phyloP scores from a whole-genome alignment of 2,329 filamentous ascomycete genomes.

The Thelonectria blattea region DNA sequence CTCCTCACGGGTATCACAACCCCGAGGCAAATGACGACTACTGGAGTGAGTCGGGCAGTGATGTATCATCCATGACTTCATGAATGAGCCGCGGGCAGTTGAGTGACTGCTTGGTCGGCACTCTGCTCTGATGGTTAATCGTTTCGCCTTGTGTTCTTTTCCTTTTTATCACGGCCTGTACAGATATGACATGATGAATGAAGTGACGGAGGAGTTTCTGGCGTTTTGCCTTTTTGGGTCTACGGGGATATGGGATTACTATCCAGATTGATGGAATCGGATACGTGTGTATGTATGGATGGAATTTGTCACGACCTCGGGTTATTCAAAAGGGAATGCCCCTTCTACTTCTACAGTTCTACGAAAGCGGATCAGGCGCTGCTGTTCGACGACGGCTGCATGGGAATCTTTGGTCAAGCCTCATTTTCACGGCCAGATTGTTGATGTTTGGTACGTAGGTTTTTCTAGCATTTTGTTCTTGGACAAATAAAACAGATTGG shows the following conservation, averaged over 20 bases:
- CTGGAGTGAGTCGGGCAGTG: slow-evolving; percentile 12
- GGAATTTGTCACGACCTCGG: slow-evolving; percentile 20
- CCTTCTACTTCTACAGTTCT: background rate
- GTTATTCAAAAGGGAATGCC: background rate
- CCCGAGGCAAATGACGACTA: slow-evolving; percentile 18
- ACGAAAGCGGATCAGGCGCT: slow-evolving; percentile 18
- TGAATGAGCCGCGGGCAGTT: background rate
- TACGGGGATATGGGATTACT: background rate
- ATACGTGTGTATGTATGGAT: background rate
- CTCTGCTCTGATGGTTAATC: slow-evolving; percentile 8
- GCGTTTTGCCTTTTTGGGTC: slow-evolving; percentile 17
- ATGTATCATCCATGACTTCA: background rate
- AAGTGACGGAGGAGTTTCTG: slow-evolving; percentile 21
- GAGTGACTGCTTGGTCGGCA: background rate
- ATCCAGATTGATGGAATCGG: slow-evolving; percentile 1
- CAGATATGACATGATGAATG: slow-evolving; percentile 20
- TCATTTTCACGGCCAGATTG: slow-evolving; percentile 9
- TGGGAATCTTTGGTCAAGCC: background rate
- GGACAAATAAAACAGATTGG: background rate
- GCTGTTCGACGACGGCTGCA: background rate
- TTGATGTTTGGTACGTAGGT: too few relatives aligned
- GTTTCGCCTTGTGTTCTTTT: background rate
- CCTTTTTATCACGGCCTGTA: slow-evolving; percentile 13
- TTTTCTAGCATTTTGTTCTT: background rate
- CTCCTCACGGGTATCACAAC: background rate